Percentiles rank a stretch among this genome's conserved stretches.
Conservation (phyloP, 2,329 filamentous ascomycete genomes). For the Capronia epimyces region DNA sequence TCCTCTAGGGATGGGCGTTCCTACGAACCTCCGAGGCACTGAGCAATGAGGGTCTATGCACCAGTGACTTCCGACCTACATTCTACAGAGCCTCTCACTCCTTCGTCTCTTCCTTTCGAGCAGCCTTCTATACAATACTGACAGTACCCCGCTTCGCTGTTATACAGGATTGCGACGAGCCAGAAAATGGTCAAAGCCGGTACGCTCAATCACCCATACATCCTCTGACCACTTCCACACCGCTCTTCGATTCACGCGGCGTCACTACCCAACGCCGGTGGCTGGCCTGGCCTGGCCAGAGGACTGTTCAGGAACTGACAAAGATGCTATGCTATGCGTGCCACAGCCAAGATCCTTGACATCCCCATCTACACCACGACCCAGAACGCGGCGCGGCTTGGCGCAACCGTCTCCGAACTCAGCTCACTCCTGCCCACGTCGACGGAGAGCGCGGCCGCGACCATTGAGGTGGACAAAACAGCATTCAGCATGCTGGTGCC, state of each 20-base stretch:
- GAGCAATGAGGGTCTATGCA: no score
- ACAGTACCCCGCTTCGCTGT: neutral
- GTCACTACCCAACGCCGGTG: no score
- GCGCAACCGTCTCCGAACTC: constrained; percentile 73
- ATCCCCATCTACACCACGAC: constrained; percentile 84
- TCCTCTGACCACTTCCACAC: no score
- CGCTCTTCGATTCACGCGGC: no score
- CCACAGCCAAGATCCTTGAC: constrained; percentile 51
- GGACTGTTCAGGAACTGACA: no score
- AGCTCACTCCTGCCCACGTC: constrained; percentile 45
- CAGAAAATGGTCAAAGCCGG: constrained; percentile 64
- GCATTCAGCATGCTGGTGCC: constrained; percentile 77
- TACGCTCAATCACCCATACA: constrained; percentile 16
- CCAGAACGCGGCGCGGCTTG: constrained; percentile 72
- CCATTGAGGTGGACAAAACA: constrained; percentile 75
- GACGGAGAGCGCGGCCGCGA: no score
- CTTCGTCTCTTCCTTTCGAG: neutral
- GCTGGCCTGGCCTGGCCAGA: no score
- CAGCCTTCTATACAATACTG: neutral
- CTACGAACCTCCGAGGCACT: no score
- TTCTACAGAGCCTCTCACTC: no score
- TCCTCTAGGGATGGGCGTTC: no score
- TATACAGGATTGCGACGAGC: constrained; percentile 43
- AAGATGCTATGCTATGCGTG: neutral
- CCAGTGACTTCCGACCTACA: no score